These are phyloP conservation scores for Trichophyton rubrum DNA, from an alignment of 2,329 filamentous ascomycete genomes.

Conservation along the genomic window DNA sequence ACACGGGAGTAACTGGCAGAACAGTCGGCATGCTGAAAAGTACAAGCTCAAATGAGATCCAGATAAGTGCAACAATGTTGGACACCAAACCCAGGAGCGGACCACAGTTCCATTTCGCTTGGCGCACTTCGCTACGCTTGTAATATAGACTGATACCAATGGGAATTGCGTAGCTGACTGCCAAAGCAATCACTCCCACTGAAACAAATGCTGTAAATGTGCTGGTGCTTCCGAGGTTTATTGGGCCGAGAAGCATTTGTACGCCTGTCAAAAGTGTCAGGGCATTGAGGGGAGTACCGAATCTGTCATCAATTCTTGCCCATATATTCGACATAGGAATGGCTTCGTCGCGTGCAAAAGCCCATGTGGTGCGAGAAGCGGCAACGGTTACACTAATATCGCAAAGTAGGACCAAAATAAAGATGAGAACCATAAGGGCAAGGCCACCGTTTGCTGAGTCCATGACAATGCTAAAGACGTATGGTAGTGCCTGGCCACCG, in stretches of 20 bases:
- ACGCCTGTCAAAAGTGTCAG: conserved; percentile 34
- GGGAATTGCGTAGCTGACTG: conserved; percentile 45
- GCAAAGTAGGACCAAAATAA: conserved; percentile 38
- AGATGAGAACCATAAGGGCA: conserved; percentile 33
- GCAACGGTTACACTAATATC: conserved; percentile 42
- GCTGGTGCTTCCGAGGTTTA: conserved; percentile 37
- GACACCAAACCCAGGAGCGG: conserved; percentile 29
- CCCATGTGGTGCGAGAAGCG: conserved; percentile 37
- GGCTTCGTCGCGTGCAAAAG: conserved; percentile 35
- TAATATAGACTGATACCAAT: conserved; percentile 31
- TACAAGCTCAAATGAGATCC: conserved; percentile 43
- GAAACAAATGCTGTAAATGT: conserved; percentile 41
- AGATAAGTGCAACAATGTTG: conserved; percentile 30
- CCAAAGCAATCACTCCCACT: conserved; percentile 46
- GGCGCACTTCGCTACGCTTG: conserved; percentile 35
- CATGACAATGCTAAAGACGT: conserved; percentile 30
- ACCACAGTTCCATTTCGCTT: conserved; percentile 39
- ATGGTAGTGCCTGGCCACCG: conserved; percentile 38
- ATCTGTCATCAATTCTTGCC: conserved; percentile 23
- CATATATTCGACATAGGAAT: conserved; percentile 31
- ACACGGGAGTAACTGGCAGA: conserved; percentile 38
- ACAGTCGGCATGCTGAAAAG: conserved; percentile 44
- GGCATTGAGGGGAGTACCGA: conserved; percentile 32
- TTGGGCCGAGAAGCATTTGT: conserved; percentile 39
- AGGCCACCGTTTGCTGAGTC: conserved; percentile 6